Base-by-base conservation (phyloP, 108 stramenopile genomes). In the Cyclotella kingstonii region DNA sequence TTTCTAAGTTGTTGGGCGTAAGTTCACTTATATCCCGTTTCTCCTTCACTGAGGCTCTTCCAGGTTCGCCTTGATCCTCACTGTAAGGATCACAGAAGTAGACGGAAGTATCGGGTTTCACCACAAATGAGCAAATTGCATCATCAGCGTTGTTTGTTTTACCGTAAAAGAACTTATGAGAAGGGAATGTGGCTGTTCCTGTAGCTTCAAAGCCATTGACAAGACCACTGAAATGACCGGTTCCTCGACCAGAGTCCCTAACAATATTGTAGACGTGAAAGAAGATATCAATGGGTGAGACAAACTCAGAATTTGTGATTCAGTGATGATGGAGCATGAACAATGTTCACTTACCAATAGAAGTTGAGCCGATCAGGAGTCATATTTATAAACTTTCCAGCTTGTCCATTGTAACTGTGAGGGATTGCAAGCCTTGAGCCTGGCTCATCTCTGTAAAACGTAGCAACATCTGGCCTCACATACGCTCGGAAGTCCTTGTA, bases 321-420 rank as follows among this genome's bases (percentile, higher is more conserved):
- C 23, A 9, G 39, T 4, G 39, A 15, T 40, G 39, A 40, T 23
- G 9, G 2, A 23, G 45, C 17, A 1, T 21, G 17, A 2, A 31
- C 11, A 6, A 17, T 2, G 22, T 4, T 9, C 27, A 27, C 54
- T 38, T 85, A 81, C 77, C 84, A 89, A 58, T 71, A 89, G 3
- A 81, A 36, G 8, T 54, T 42, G 0, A 84, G 22, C 1, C 39
- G 54, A 7, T 73, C 33, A 23, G 81, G 66, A 36, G 70, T 74
- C 65, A 84, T 68, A 56, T 89, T 89, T 67, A 89, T 80, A 60
- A 89, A 89, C 54, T 89, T 89, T 0, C 64, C 87, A 21, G 82
- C 81, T 43, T 79, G 59, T 35, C 87, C 87, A 15, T 78, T 73
- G 28, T 70, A 76, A 6, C 49, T 73, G 6, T 84, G 84, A 31